Conservation (phyloP, 192 early-diverging fungal species). For the Rhizoclosmatium globosum region DNA sequence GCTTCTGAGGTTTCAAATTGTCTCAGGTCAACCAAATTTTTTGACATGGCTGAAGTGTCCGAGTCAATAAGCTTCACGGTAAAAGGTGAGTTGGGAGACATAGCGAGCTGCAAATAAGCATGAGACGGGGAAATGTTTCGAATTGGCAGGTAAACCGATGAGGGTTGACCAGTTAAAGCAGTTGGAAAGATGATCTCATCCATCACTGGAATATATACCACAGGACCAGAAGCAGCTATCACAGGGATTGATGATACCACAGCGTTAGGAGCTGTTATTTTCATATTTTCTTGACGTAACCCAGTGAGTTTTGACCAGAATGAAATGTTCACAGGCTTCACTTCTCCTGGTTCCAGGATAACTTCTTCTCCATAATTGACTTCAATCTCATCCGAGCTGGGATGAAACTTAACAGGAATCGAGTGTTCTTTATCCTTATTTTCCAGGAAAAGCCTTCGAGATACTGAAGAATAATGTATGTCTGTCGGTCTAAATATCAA, state of each 20-base stretch:
- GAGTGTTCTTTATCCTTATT: constrained; percentile 27
- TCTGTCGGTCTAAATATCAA: constrained; percentile 59
- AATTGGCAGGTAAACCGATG: constrained; percentile 49
- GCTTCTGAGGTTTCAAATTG: constrained; percentile 48
- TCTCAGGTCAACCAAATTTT: constrained; percentile 42
- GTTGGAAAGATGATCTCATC: constrained; percentile 57
- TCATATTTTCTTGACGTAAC: constrained; percentile 48
- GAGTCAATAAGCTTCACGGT: constrained; percentile 42
- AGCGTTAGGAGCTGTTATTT: constrained; percentile 49
- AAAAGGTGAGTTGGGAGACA: constrained; percentile 49
- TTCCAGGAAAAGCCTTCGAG: constrained; percentile 40
- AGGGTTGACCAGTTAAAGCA: constrained; percentile 12
- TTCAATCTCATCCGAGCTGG: constrained; percentile 52
- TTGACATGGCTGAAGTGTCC: constrained; percentile 32
- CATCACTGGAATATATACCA: constrained; percentile 49
- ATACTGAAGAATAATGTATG: constrained; percentile 52
- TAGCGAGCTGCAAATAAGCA: constrained; percentile 42
- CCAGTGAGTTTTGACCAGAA: constrained; percentile 57
- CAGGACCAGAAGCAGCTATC: constrained; percentile 54
- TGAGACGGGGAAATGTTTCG: constrained; percentile 46
- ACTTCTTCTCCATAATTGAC: constrained; percentile 49
- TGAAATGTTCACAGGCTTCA: constrained; percentile 36
- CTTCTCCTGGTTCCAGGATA: constrained; percentile 50
- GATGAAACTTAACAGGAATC: constrained; percentile 46
- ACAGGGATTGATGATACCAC: constrained; percentile 36